These are phyloP conservation scores for Larix sibirica DNA, from an alignment of 83 land plant species.

Conservation along the genomic window DNA sequence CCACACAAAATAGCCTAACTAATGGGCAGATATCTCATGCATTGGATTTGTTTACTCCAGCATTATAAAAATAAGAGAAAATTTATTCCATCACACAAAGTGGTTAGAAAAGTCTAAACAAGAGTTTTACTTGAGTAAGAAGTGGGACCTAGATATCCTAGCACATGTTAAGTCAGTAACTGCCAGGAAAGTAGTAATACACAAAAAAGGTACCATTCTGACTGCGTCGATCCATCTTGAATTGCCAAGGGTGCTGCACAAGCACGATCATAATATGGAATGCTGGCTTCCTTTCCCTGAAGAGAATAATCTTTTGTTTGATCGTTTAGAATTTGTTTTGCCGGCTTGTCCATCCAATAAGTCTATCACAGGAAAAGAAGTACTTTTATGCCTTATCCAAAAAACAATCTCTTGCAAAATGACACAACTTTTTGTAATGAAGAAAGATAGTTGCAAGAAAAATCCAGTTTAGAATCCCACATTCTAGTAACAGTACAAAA, in stretches of 20 bases:
- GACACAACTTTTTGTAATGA: background rate
- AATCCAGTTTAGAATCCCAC: background rate
- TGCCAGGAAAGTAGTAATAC: background rate
- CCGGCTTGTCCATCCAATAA: constrained; percentile 89
- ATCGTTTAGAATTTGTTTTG: constrained; percentile 37
- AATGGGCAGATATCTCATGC: background rate
- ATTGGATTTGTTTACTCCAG: background rate
- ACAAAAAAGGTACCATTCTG: constrained; percentile 51
- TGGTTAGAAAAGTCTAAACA: background rate
- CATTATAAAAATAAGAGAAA: background rate
- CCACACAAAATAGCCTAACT: background rate
- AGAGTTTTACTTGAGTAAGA: background rate
- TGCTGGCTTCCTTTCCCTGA: constrained; percentile 36
- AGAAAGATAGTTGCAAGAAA: background rate
- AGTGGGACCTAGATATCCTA: background rate
- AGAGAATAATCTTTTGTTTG: constrained; percentile 17
- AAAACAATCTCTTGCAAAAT: background rate
- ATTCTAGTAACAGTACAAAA: background rate
- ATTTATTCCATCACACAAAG: background rate
- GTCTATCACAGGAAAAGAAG: constrained; percentile 43
- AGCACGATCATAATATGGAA: constrained; percentile 94
- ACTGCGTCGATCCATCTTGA: constrained; percentile 30
- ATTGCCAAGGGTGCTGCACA: constrained; percentile 48
- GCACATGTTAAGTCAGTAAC: background rate
- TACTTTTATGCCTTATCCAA: background rate